Evolutionary conservation across 1,284 basidiomycete genomes (phyloP), one percentile per base, ranked within the genome.

Genomic region (Cryptococcus sp.): DNA sequence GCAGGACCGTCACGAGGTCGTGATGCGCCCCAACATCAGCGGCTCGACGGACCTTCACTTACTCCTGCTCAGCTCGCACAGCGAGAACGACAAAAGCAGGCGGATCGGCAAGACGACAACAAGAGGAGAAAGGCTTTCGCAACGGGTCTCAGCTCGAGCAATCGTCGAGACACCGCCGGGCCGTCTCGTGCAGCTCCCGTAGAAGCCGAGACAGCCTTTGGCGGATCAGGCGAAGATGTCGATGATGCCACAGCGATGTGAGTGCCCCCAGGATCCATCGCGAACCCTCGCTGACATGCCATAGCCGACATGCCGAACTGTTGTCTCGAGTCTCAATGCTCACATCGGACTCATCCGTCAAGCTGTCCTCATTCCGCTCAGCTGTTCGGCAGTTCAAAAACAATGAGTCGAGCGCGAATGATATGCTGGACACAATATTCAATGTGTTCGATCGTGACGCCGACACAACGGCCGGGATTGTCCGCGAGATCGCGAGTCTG

Each of bases 371-470:
- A 0, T 88, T 94, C 67, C 87, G 88, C 64, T 84, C 88, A 17
- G 88, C 93, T 20, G 85, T 93, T 30, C 86, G 91, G 15, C 85
- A 88, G 27, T 98, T 88, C 78, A 85, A 86, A 45, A 80, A 84
- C 6, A 86, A 86, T 53, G 94, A 99, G 74, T 87, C 86, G 16
- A 86, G 84, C 22, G 89, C 91, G 0, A 82, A 86, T 13, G 93
- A 96, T 76, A 82, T 97, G 67, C 86, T 97, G 49, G 88, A 88
- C 45, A 95, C 91, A 0, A 82, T 95, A 13, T 93, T 87, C 85
- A 89, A 87, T 67, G 83, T 97, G 19, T 81, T 96, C 16, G 90
- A 94, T 64, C 81, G 84, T 41, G 85, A 90, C 64, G 74, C 88
- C 25, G 91, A 94, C 55, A 82, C 86, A 20, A 90, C 90, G 0